Percentiles rank a stretch among this genome's conserved stretches.
Conservation (phyloP, 139 green algal genomes). For the Coelastrella sp. region DNA sequence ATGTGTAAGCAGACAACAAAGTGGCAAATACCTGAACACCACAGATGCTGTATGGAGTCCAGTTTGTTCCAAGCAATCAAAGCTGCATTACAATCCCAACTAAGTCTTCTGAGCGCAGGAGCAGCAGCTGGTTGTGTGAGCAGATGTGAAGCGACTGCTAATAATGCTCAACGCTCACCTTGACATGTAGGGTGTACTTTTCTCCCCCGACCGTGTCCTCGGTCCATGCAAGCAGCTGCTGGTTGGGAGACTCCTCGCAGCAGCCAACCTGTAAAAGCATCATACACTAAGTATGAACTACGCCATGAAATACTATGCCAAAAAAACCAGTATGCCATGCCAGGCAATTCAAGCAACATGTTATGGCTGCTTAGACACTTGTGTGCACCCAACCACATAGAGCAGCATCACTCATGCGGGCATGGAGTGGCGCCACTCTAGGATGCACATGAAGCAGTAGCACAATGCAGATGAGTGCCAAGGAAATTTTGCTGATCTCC, state of each 20-base stretch:
- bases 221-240: slow-evolving; percentile 75
- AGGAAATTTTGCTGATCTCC: no score
- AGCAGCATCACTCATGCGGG: no score
- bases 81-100: no score
- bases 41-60: no score
- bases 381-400: no score
- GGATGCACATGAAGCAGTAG: no score
- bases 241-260: slow-evolving; percentile 66
- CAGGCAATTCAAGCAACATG: no score
- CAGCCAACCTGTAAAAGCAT: slow-evolving; percentile 31
- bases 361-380: no score
- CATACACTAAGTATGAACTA: background rate
- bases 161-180: slow-evolving; percentile 41
- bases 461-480: no score
- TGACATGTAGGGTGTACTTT: slow-evolving; percentile 87
- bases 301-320: background rate
- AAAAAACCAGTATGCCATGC: background rate
- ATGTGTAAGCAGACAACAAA: background rate
- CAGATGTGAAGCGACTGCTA: background rate
- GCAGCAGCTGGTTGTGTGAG: background rate
- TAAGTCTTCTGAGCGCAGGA: background rate
- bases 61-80: background rate
- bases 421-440: no score
- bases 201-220: slow-evolving; percentile 87
- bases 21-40: no score